Percentiles rank a stretch among this genome's conserved stretches.
These are phyloP conservation scores for Diospyros lotus DNA, from an alignment of 148 eudicot species.

Conservation along the genomic window DNA sequence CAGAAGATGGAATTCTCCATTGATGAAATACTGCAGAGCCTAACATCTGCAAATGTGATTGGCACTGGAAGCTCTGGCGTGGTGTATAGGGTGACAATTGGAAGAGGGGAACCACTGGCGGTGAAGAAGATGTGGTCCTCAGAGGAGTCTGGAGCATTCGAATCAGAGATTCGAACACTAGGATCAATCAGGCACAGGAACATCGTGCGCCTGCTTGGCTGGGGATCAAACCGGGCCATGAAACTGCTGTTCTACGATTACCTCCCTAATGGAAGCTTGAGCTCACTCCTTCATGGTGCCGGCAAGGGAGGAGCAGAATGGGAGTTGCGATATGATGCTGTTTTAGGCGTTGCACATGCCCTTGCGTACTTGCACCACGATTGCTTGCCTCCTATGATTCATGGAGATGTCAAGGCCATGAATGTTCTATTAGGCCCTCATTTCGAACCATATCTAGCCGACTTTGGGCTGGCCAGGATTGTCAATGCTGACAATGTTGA, in stretches of 20 bases:
- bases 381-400: conserved; percentile 80
- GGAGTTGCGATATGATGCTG: conserved; percentile 72
- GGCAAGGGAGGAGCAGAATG: conserved; percentile 82
- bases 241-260: conserved; percentile 88
- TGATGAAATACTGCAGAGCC: conserved; percentile 57
- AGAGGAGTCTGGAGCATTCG: conserved; percentile 78
- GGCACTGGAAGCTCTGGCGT: conserved; percentile 99
- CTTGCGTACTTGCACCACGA: conserved; percentile 93
- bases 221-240: conserved; percentile 70
- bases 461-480: conserved; percentile 83
- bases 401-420: conserved; percentile 97
- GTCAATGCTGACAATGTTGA: conserved; percentile 24
- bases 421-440: conserved; percentile 74
- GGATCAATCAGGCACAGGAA: conserved; percentile 93
- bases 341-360: conserved; percentile 89
- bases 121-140: conserved; percentile 94
- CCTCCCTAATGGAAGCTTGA: conserved; percentile 87
- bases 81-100: conserved; percentile 72
- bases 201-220: conserved; percentile 80
- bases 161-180: conserved; percentile 75
- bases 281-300: conserved; percentile 84
- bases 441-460: conserved; percentile 84
- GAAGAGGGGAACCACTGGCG: conserved; percentile 76
- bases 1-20: conserved; percentile 87
- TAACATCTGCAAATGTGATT: conserved; percentile 76